Base-by-base conservation (phyloP, 2,329 filamentous ascomycete species). In the Didymellaceae sp. region DNA sequence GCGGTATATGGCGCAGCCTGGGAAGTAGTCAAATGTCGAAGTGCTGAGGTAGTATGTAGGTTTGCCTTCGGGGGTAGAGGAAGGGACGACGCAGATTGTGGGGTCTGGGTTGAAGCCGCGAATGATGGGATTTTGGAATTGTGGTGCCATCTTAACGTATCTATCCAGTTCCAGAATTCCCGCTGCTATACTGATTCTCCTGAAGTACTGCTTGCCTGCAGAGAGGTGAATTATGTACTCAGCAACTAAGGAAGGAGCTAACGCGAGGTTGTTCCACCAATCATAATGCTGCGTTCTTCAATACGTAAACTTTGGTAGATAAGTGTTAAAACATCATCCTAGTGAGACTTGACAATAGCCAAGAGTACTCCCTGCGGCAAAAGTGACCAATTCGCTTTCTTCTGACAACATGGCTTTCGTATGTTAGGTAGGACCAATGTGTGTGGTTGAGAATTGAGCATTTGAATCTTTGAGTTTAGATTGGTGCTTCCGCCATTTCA, bases 11-110 rank as follows among this genome's bases (percentile, higher is more conserved):
- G 80, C 79, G 3, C 80, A 64, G 0, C 80, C 80, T 0, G 81
- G 80, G 55, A 81, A 82, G 4, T 76, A 72, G 32, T 80, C 75
- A 52, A 83, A 83, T 0, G 77, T 80, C 0, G 81, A 83, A 0
- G 78, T 79, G 5, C 47, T 51, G 11, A 51, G 41, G 18, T 51
- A 51, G 22, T 45, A 51, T 13, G 41, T 51, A 35, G 47, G 34
- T 33, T 35, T 51, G 2, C 41, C 47, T 22, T 35, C 47, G 5
- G 41, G 41, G 8, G 41, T 41, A 11, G 41, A 17, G 6, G 47
- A 25, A 20, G 35, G 47, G 14, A 51, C 47, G 13, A 39, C 40
- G 14, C 47, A 51, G 25, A 81, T 74, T 3, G 76, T 78, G 0
- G 79, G 80, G 51, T 82, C 79, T 0, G 79, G 76, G 53, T 80